A percentile compares a stretch with the other conserved stretches of the same genome.
Conservation (phyloP, 768 basidiomycete genomes). For the Lyophyllum atratum region DNA sequence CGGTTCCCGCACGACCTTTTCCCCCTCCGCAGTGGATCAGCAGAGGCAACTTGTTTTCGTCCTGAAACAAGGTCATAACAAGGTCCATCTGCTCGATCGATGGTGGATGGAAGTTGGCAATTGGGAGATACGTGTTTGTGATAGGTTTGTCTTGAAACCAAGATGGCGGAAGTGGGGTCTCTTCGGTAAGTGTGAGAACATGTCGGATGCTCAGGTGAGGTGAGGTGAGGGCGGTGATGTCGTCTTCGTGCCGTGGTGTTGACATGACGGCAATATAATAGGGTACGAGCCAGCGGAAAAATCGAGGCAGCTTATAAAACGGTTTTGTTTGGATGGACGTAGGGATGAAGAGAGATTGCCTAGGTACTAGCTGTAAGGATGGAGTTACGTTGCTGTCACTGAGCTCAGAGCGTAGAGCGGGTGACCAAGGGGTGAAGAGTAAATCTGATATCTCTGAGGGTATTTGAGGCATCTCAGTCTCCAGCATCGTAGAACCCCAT, state of each 20-base stretch:
- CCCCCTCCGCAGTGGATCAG: constrained; percentile 66
- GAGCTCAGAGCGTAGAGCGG: constrained; percentile 32
- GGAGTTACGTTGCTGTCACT: constrained; percentile 34
- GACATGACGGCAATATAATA: constrained; percentile 63
- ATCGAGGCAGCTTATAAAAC: constrained; percentile 50
- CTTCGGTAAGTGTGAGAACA: constrained; percentile 60
- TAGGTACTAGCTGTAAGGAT: constrained; percentile 39
- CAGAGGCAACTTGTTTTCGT: constrained; percentile 46
- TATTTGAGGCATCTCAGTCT: constrained; percentile 43
- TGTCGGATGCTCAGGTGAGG: constrained; percentile 54
- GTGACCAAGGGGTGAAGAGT: constrained; percentile 45
- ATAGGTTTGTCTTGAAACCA: constrained; percentile 52
- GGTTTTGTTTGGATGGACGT: background rate
- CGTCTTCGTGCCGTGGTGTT: constrained; percentile 50
- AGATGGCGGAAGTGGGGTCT: constrained; percentile 44
- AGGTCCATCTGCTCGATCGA: constrained; percentile 64
- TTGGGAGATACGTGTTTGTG: constrained; percentile 55
- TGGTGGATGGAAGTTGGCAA: constrained; percentile 55
- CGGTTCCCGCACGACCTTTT: constrained; percentile 63
- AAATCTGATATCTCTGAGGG: constrained; percentile 28
- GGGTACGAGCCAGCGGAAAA: constrained; percentile 66
- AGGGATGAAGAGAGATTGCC: constrained; percentile 43
- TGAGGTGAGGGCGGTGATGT: constrained; percentile 49
- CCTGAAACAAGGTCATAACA: constrained; percentile 46
- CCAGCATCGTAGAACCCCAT: constrained; percentile 49